Percentiles rank a stretch among this genome's conserved stretches.
phyloP scores from a whole-genome alignment of 495 filamentous ascomycete genomes.

The Penicillium daleae region DNA sequence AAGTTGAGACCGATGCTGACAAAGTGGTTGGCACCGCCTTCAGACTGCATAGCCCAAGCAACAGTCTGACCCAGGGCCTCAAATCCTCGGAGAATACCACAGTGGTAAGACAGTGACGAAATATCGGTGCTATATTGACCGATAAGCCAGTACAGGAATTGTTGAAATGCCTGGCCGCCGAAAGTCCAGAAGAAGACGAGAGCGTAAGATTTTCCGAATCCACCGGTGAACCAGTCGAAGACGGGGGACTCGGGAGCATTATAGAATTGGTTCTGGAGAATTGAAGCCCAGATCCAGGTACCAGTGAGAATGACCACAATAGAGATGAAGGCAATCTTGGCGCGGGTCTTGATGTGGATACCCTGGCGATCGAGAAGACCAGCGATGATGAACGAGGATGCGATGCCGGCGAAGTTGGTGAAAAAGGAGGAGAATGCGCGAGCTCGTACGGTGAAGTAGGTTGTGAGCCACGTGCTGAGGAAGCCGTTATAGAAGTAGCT shows the following conservation, averaged over 20 bases:
- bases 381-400: constrained; percentile 38
- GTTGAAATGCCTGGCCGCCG: constrained; percentile 39
- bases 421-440: constrained; percentile 42
- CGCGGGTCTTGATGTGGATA: constrained; percentile 41
- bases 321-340: constrained; percentile 31
- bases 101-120: constrained; percentile 38
- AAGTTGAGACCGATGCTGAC: constrained; percentile 42
- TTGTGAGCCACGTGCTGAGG: constrained; percentile 37
- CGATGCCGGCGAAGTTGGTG: constrained; percentile 41
- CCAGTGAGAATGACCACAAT: constrained; percentile 32
- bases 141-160: constrained; percentile 41
- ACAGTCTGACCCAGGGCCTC: constrained; percentile 40
- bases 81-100: constrained; percentile 38
- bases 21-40: constrained; percentile 39
- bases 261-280: constrained; percentile 39
- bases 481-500: constrained; percentile 45
- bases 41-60: constrained; percentile 41
- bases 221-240: constrained; percentile 40
- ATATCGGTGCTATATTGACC: constrained; percentile 41
- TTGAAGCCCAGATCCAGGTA: constrained; percentile 40
- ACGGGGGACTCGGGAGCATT: constrained; percentile 25
- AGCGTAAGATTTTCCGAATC: constrained; percentile 38
- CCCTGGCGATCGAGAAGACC: constrained; percentile 36
- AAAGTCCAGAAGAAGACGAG: constrained; percentile 41
- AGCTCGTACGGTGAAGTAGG: constrained; percentile 39